Conservation (phyloP, 2,329 filamentous ascomycete species). For the Endoconidiophora laricicola region DNA sequence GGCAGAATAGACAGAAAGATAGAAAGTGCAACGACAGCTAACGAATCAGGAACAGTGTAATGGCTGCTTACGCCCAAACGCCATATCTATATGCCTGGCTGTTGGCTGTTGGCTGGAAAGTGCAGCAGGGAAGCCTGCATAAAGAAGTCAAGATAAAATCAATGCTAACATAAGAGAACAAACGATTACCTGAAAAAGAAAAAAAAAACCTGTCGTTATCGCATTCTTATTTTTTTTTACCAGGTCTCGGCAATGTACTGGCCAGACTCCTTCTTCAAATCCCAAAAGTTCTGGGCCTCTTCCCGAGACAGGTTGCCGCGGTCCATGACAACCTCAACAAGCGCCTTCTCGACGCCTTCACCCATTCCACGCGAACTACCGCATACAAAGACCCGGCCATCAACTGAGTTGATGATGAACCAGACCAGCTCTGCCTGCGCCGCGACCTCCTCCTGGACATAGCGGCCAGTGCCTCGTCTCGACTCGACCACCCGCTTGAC, state of each 20-base stretch:
- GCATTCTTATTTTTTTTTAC: slow-evolving; percentile 21
- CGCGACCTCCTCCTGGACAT: slow-evolving; percentile 89
- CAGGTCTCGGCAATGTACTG: slow-evolving; percentile 86
- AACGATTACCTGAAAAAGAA: background rate
- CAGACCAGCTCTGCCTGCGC: slow-evolving; percentile 92
- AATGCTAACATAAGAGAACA: no score
- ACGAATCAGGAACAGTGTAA: no score
- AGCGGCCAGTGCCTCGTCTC: slow-evolving; percentile 61
- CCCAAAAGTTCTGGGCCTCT: slow-evolving; percentile 78
- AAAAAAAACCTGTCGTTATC: background rate
- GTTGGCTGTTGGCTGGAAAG: no score
- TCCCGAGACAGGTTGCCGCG: slow-evolving; percentile 75
- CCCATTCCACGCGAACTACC: slow-evolving; percentile 94
- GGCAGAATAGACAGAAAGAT: background rate
- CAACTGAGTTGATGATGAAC: slow-evolving; percentile 93
- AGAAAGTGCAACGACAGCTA: background rate
- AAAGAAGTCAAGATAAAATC: no score
- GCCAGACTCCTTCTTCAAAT: slow-evolving; percentile 74
- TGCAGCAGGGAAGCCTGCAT: no score
- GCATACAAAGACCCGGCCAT: slow-evolving; percentile 91
- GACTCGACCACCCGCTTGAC: slow-evolving; percentile 70
- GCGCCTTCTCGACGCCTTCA: slow-evolving; percentile 76
- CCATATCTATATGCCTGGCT: no score
- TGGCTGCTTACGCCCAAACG: no score
- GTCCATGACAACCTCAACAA: slow-evolving; percentile 79